A percentile compares a stretch with the other conserved stretches of the same genome.
These are phyloP conservation scores for Maudiozyma pseudohumilis DNA, from an alignment of 805 yeast genomes.

Conservation along the genomic window DNA sequence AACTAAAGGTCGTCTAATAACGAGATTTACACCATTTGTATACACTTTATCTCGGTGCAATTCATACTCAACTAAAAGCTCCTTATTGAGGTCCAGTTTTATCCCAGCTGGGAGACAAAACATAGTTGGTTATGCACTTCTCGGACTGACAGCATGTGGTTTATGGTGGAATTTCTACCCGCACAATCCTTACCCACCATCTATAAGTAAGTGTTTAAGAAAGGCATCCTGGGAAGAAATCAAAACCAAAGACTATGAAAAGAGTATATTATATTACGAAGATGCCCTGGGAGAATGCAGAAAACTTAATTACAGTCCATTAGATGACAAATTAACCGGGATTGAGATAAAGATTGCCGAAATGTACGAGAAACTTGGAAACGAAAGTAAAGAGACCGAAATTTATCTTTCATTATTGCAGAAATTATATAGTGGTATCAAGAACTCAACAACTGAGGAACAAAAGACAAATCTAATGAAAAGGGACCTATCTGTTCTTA, in stretches of 20 bases:
- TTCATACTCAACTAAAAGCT: too few relatives aligned
- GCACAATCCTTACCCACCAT: constrained; percentile 53
- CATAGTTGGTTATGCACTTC: constrained; percentile 15
- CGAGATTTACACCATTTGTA: too few relatives aligned
- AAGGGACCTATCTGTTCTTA: constrained; percentile 54
- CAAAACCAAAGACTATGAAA: constrained; percentile 41
- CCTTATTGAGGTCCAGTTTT: neutral
- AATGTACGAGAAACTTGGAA: constrained; percentile 64
- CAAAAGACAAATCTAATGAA: constrained; percentile 42
- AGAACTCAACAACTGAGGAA: neutral
- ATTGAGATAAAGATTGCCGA: constrained; percentile 76
- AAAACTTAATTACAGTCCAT: constrained; percentile 37
- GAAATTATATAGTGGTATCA: constrained; percentile 35
- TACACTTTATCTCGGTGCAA: too few relatives aligned
- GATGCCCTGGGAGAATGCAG: constrained; percentile 62
- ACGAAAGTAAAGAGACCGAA: constrained; percentile 49
- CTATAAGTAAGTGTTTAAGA: constrained; percentile 62
- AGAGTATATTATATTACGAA: constrained; percentile 60
- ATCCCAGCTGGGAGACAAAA: neutral
- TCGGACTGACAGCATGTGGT: constrained; percentile 12
- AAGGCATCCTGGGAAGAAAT: constrained; percentile 76
- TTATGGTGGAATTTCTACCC: constrained; percentile 48
- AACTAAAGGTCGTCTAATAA: too few relatives aligned
- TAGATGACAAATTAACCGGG: constrained; percentile 77
- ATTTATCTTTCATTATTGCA: constrained; percentile 56